phyloP scores from a whole-genome alignment of 2,329 filamentous ascomycete species.

The Xylariaceae sp. region DNA sequence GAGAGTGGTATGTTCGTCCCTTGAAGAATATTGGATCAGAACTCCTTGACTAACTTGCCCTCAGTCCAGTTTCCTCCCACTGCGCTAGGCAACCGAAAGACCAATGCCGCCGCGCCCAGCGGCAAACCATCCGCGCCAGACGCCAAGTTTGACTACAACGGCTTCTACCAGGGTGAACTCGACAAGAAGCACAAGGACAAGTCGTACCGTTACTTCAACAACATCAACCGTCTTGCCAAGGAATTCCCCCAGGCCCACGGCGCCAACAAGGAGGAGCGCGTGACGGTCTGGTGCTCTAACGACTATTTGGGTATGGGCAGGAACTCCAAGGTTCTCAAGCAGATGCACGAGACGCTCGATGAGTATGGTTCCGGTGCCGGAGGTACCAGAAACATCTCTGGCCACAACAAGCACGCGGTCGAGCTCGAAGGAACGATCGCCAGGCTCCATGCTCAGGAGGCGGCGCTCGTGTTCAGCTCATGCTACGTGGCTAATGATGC shows the following conservation, averaged over 20 bases:
- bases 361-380: conserved; percentile 93
- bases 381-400: conserved; percentile 95
- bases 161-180: conserved; percentile 81
- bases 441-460: conserved; percentile 85
- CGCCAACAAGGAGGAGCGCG: conserved; percentile 72
- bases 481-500: conserved; percentile 99
- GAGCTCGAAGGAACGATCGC: conserved; percentile 77
- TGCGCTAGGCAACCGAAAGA: conserved; percentile 25
- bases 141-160: conserved; percentile 82
- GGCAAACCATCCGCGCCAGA: conserved; percentile 20
- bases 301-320: conserved; percentile 98
- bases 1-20: conserved; percentile 46
- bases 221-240: conserved; percentile 96
- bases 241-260: conserved; percentile 96
- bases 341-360: conserved; percentile 93
- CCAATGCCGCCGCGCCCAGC: conserved; percentile 21
- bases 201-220: conserved; percentile 99
- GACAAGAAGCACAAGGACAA: conserved; percentile 99
- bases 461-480: conserved; percentile 90
- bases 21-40: background rate
- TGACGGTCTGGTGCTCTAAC: conserved; percentile 99
- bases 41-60: background rate
- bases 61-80: conserved; percentile 33
- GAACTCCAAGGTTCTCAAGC: conserved; percentile 78
- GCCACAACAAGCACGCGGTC: conserved; percentile 93